A percentile compares a stretch with the other conserved stretches of the same genome.
Evolutionary conservation across 768 basidiomycete species (phyloP).

Genomic region (Rossbeevera mucosa): DNA sequence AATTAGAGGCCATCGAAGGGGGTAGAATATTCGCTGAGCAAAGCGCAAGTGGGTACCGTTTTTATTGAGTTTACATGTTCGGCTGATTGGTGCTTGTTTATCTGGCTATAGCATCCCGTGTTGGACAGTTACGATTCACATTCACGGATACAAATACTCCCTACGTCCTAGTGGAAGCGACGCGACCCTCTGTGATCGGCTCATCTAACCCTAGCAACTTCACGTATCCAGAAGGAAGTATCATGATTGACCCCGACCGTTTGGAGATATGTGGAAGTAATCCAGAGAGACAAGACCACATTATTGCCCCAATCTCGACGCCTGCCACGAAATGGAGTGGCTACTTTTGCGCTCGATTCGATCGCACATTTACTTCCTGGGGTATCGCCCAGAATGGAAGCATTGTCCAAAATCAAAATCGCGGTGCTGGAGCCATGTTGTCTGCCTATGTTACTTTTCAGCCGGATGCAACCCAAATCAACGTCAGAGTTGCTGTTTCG

Average conservation of each 20-base stretch:
- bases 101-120: slow-evolving; percentile 56
- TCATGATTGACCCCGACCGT: slow-evolving; percentile 39
- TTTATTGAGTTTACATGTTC: not conserved
- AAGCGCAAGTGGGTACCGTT: slow-evolving; percentile 49
- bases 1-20: slow-evolving; percentile 48
- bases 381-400: slow-evolving; percentile 50
- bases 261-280: slow-evolving; percentile 60
- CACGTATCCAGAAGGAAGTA: slow-evolving; percentile 51
- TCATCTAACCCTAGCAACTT: slow-evolving; percentile 43
- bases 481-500: slow-evolving; percentile 63
- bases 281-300: slow-evolving; percentile 66
- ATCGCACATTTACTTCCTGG: slow-evolving; percentile 38
- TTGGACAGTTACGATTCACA: slow-evolving; percentile 69
- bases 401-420: slow-evolving; percentile 23
- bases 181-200: slow-evolving; percentile 58
- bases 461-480: slow-evolving; percentile 32
- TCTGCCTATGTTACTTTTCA: slow-evolving; percentile 50
- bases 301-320: slow-evolving; percentile 55
- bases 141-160: slow-evolving; percentile 46
- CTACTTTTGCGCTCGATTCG: slow-evolving; percentile 58
- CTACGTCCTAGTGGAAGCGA: slow-evolving; percentile 64
- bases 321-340: slow-evolving; percentile 36
- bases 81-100: slow-evolving; percentile 2
- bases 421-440: slow-evolving; percentile 41
- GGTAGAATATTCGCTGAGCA: slow-evolving; percentile 54